Evolutionary conservation across 1,284 basidiomycete genomes (phyloP), one percentile per base, ranked within the genome.

Genomic region (Bondarzewia mesenterica): DNA sequence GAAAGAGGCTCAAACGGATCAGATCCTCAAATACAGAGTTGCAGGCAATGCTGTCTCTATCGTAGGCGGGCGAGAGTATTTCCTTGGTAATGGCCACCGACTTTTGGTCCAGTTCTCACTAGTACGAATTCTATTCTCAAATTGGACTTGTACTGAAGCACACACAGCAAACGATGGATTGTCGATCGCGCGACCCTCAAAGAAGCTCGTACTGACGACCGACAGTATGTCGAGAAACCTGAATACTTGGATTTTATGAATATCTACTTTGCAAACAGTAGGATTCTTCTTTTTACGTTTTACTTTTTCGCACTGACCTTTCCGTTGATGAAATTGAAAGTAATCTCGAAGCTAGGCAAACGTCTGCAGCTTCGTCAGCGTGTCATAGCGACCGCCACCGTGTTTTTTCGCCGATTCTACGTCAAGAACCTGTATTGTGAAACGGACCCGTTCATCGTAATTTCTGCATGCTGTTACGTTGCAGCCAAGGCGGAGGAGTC

Each of bases 401-500:
- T 97, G 35, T 98, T 93, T 69, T 95, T 98, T 65, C 82, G 88
- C 29, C 75, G 95, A 20, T 99, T 98, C 69, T 99, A 98, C 65
- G 71, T 94, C 56, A 93, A 93, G 71, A 96, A 93, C 63, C 77
- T 82, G 2, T 95, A 93, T 61, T 92, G 87, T 67, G 92, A 96
- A 60, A 94, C 93, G 0, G 93, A 97, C 57, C 92, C 91, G 0
- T 94, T 92, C 60, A 73, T 95, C 44, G 93, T 98, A 37, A 82
- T 93, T 29, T 85, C 93, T 0, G 91, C 93, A 0, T 98, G 94
- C 66, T 85, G 89, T 53, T 98, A 97, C 64, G 85, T 98, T 21
- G 93, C 95, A 2, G 90, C 93, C 4, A 99, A 99, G 65, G 91
- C 93, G 0, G 95, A 99, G 60, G 95, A 99, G 64, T 90, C 86